Percentiles rank a stretch among this genome's conserved stretches.
Evolutionary conservation across 2,329 filamentous ascomycete species (phyloP).

Genomic region (Paramyrothecium sp.): DNA sequence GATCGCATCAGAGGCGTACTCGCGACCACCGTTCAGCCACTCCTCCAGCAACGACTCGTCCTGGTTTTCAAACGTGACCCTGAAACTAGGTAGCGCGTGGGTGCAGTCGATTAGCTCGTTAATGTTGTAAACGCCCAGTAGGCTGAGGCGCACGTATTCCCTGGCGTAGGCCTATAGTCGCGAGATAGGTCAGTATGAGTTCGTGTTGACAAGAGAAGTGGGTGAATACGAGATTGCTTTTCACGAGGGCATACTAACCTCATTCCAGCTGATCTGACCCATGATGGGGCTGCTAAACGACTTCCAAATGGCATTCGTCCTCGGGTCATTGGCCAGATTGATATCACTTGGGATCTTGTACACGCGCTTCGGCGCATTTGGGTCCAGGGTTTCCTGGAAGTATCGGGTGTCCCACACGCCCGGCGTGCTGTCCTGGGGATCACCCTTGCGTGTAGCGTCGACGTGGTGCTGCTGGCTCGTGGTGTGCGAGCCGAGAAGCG

Average conservation of each 20-base stretch:
- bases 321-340: neutral
- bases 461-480: constrained; percentile 1
- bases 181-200: neutral
- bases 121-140: constrained; percentile 52
- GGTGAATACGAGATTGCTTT: neutral
- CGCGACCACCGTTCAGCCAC: neutral
- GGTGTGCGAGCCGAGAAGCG: neutral
- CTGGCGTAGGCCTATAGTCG: constrained; percentile 40
- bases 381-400: neutral
- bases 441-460: neutral
- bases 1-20: neutral
- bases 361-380: neutral
- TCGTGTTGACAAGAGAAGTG: neutral
- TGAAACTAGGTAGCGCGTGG: constrained; percentile 20
- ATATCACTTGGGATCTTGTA: constrained; percentile 1
- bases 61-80: neutral
- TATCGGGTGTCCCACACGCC: neutral
- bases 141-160: constrained; percentile 47
- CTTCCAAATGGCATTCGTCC: neutral
- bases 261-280: constrained; percentile 3
- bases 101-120: constrained; percentile 51
- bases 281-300: neutral
- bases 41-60: neutral
- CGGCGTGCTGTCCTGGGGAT: constrained; percentile 1
- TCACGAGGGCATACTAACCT: neutral